A percentile compares a stretch with the other conserved stretches of the same genome.
Evolutionary conservation across 495 filamentous ascomycete species (phyloP).

Genomic region (Saxispiralis lemnorum): DNA sequence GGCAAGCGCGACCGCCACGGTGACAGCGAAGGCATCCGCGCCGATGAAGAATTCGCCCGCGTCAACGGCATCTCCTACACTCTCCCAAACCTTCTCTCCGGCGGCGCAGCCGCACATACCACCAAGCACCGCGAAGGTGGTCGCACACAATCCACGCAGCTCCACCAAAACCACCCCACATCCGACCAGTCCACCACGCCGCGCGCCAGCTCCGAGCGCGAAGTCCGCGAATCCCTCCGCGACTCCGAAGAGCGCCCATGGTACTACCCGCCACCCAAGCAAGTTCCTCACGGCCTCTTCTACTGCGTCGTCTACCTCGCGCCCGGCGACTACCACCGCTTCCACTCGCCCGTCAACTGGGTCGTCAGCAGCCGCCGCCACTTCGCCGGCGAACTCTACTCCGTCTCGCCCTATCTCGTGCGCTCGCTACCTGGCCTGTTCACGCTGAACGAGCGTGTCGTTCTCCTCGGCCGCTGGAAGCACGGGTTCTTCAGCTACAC

Average conservation of each 20-base stretch:
- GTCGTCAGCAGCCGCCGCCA: slow-evolving; percentile 81
- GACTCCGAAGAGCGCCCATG: slow-evolving; percentile 45
- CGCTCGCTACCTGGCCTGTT: slow-evolving; percentile 82
- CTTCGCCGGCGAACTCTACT: slow-evolving; percentile 91
- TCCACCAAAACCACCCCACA: too few relatives aligned
- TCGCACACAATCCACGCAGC: slow-evolving; percentile 15
- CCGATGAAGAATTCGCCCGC: slow-evolving; percentile 81
- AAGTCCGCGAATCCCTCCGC: slow-evolving; percentile 71
- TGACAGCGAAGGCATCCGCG: slow-evolving; percentile 48
- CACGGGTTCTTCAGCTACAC: slow-evolving; percentile 95
- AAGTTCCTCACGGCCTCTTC: slow-evolving; percentile 48
- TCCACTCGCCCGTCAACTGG: slow-evolving; percentile 88
- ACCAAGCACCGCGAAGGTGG: slow-evolving; percentile 11
- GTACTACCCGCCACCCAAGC: slow-evolving; percentile 44
- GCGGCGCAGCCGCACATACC: slow-evolving; percentile 21
- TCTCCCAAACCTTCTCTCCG: slow-evolving; percentile 71
- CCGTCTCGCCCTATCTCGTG: slow-evolving; percentile 85
- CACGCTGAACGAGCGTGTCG: slow-evolving; percentile 90
- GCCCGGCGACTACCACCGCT: slow-evolving; percentile 94
- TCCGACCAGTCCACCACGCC: slow-evolving; percentile 50
- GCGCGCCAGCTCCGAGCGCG: slow-evolving; percentile 49
- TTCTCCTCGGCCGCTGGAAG: slow-evolving; percentile 81
- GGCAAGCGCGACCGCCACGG: slow-evolving; percentile 14
- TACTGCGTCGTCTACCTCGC: slow-evolving; percentile 96
- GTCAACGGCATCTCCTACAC: slow-evolving; percentile 97